These are phyloP conservation scores for Lepidium sativum DNA, from an alignment of 345 rosid species.

Conservation along the genomic window DNA sequence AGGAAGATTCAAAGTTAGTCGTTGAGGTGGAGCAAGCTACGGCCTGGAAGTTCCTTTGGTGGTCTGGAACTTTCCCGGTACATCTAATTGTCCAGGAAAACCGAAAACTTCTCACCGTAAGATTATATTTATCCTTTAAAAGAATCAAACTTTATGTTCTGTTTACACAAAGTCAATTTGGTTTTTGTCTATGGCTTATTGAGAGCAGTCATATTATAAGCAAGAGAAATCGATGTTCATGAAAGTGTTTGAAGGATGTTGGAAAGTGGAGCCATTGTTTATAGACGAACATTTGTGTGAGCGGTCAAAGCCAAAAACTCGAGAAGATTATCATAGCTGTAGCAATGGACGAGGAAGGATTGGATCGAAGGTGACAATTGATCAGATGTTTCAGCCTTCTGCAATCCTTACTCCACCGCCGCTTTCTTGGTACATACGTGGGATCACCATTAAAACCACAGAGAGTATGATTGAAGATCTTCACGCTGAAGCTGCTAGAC, in stretches of 20 bases:
- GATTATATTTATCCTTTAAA: background rate
- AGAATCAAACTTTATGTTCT: background rate
- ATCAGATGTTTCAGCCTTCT: conserved; percentile 81
- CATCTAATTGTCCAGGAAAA: conserved; percentile 76
- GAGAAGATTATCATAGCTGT: conserved; percentile 56
- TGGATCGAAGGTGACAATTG: conserved; percentile 70
- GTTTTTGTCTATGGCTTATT: background rate
- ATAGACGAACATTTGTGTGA: conserved; percentile 62
- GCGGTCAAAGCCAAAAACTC: conserved; percentile 42
- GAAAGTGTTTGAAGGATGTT: conserved; percentile 81
- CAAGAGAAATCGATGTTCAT: conserved; percentile 73
- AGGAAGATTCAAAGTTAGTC: conserved; percentile 61
- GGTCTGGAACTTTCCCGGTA: conserved; percentile 73
- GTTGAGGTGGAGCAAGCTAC: conserved; percentile 86
- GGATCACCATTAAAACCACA: conserved; percentile 71
- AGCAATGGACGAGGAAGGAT: conserved; percentile 72
- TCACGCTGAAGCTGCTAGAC: conserved; percentile 19
- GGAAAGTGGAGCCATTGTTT: conserved; percentile 73
- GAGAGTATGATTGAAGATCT: conserved; percentile 75
- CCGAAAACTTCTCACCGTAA: conserved; percentile 54
- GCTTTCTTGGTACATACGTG: conserved; percentile 86
- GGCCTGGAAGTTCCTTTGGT: conserved; percentile 88
- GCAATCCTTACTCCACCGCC: conserved; percentile 74
- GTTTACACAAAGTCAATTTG: background rate
- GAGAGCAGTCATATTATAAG: conserved; percentile 67